Evolutionary conservation across 306 rosid genomes (phyloP).

Genomic region (Inga laurina): DNA sequence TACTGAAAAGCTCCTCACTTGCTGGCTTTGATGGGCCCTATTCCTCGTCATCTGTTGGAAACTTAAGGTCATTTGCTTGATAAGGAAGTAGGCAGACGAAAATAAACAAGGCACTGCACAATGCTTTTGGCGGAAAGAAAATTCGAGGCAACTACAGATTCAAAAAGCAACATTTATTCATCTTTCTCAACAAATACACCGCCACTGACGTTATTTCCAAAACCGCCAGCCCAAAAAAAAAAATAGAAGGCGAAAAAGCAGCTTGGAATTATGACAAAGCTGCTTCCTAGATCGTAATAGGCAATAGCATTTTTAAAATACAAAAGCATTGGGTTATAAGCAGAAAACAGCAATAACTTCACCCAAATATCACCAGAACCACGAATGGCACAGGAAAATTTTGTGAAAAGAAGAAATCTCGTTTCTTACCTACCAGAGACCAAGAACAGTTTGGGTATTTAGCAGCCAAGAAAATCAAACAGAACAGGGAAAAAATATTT

Average conservation of each 20-base stretch:
- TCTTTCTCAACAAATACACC: conserved; percentile 3
- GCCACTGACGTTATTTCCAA: neutral
- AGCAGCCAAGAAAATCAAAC: conserved; percentile 36
- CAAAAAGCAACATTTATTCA: conserved; percentile 2
- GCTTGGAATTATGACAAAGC: neutral
- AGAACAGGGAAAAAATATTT: neutral
- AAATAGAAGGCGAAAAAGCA: neutral
- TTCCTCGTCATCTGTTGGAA: conserved; percentile 38
- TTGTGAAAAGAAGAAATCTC: conserved; percentile 24
- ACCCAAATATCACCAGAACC: conserved; percentile 23
- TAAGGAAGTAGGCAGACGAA: conserved; percentile 17
- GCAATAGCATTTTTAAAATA: conserved; percentile 13
- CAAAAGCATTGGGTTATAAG: neutral
- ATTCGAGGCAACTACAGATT: neutral
- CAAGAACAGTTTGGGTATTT: conserved; percentile 40
- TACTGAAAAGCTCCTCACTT: conserved; percentile 26
- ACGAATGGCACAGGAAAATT: neutral
- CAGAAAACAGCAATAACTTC: conserved; percentile 19
- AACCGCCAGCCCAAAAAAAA: neutral
- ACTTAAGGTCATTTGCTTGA: conserved; percentile 20
- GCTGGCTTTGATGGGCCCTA: conserved; percentile 19
- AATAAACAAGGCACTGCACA: conserved; percentile 10
- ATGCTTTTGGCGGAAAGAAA: neutral
- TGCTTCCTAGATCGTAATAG: conserved; percentile 20
- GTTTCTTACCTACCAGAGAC: conserved; percentile 61